phyloP scores from a whole-genome alignment of 345 rosid genomes.

The Combretum micranthum region DNA sequence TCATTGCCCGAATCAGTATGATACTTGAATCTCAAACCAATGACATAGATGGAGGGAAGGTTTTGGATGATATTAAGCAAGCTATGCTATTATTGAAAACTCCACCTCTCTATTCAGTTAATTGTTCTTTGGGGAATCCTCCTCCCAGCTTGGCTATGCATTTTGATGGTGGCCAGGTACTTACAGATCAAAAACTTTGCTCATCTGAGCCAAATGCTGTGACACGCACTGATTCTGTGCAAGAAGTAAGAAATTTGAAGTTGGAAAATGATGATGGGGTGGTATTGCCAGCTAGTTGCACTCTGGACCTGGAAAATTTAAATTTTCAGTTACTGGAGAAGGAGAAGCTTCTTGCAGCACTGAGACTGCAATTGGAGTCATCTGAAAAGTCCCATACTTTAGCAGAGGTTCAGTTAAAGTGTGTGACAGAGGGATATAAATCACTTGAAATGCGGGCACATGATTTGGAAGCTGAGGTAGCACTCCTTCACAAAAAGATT shows the following conservation, averaged over 20 bases:
- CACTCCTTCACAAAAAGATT: constrained; percentile 31
- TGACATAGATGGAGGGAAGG: constrained; percentile 42
- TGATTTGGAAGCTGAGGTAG: constrained; percentile 47
- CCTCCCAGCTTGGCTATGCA: no score
- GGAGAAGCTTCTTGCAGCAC: constrained; percentile 40
- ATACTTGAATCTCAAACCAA: constrained; percentile 48
- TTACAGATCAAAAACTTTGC: constrained; percentile 52
- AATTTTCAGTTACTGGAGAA: constrained; percentile 37
- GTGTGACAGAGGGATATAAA: constrained; percentile 71
- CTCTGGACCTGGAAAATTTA: constrained; percentile 34
- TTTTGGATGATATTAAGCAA: constrained; percentile 51
- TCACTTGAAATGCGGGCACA: constrained; percentile 45
- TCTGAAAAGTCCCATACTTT: constrained; percentile 38
- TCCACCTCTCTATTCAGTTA: constrained; percentile 21
- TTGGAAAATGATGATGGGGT: constrained; percentile 34
- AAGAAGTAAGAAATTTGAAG: constrained; percentile 44
- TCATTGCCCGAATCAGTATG: constrained; percentile 46
- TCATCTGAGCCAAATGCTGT: constrained; percentile 35
- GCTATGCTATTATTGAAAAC: constrained; percentile 30
- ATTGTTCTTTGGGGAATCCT: constrained; percentile 14
- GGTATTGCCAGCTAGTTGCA: constrained; percentile 32
- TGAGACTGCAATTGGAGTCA: constrained; percentile 36
- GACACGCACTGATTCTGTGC: constrained; percentile 18
- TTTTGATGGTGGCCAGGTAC: constrained; percentile 20
- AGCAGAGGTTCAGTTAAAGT: constrained; percentile 71